These are phyloP conservation scores for Larix sibirica DNA, from an alignment of 83 land plant genomes.

Conservation along the genomic window DNA sequence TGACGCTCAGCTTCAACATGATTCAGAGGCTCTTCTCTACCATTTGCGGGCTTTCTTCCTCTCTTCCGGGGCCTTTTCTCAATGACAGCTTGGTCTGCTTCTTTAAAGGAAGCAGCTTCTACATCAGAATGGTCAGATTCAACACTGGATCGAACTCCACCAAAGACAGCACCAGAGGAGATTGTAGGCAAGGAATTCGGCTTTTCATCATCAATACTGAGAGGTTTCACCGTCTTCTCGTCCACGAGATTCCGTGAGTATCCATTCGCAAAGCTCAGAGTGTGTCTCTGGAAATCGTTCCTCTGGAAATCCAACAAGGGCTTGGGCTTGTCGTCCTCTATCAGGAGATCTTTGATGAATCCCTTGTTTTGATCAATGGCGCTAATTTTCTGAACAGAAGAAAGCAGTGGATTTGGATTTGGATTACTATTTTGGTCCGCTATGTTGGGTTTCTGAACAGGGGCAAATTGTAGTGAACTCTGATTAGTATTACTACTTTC, in stretches of 20 bases:
- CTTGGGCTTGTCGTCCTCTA: not conserved
- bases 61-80: slow-evolving; percentile 47
- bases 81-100: slow-evolving; percentile 50
- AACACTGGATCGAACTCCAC: slow-evolving; percentile 26
- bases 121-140: slow-evolving; percentile 65
- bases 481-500: too few species aligned
- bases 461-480: too few species aligned
- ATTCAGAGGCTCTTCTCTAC: slow-evolving; percentile 85
- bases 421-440: not conserved
- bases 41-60: slow-evolving; percentile 84
- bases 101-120: slow-evolving; percentile 54
- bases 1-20: slow-evolving; percentile 92
- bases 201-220: not conserved
- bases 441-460: too few species aligned
- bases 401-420: not conserved
- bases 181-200: slow-evolving; percentile 25
- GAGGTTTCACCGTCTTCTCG: not conserved
- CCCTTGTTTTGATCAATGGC: not conserved
- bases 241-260: not conserved
- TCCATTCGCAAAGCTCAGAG: not conserved
- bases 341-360: not conserved
- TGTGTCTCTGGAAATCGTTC: not conserved
- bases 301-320: not conserved
- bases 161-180: slow-evolving; percentile 52
- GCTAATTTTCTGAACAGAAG: not conserved